A percentile compares a stretch with the other conserved stretches of the same genome.
Conservation (phyloP, 345 rosid species). For the Turnera subulata region DNA sequence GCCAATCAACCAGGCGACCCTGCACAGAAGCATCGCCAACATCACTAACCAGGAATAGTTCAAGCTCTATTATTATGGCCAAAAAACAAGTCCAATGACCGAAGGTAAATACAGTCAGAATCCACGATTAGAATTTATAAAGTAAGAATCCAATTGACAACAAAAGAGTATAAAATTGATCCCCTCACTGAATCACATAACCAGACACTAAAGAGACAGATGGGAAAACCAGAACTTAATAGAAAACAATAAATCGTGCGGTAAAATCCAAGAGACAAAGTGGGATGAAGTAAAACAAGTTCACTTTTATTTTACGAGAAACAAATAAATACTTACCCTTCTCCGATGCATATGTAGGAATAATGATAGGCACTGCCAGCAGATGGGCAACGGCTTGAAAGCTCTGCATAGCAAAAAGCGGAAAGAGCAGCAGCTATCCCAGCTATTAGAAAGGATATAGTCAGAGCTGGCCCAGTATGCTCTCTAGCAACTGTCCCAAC, state of each 20-base stretch:
- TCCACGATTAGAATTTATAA: too few species aligned
- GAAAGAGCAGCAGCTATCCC: conserved; percentile 96
- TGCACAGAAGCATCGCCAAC: conserved; percentile 21
- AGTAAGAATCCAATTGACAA: too few species aligned
- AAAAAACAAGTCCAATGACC: too few species aligned
- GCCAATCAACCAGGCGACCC: conserved; percentile 95
- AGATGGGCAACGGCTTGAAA: conserved; percentile 91
- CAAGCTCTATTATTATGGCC: too few species aligned
- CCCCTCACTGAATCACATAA: too few species aligned
- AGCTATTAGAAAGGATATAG: conserved; percentile 82
- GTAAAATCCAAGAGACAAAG: too few species aligned
- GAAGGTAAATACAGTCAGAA: too few species aligned
- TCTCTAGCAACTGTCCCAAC: conserved; percentile 98
- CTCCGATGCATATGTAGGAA: conserved; percentile 90
- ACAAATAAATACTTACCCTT: conserved; percentile 46
- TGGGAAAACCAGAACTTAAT: too few species aligned
- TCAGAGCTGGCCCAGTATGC: conserved; percentile 94
- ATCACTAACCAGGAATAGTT: conserved; percentile 2
- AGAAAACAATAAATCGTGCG: too few species aligned
- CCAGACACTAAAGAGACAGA: too few species aligned
- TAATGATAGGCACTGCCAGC: conserved; percentile 99
- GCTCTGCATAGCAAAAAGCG: conserved; percentile 96
- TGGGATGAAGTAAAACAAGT: too few species aligned
- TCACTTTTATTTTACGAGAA: background rate
- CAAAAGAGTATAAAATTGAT: too few species aligned